Percentiles rank a stretch among this genome's conserved stretches.
These are phyloP conservation scores for Tolypocladium tropicale DNA, from an alignment of 2,329 filamentous ascomycete genomes.

Conservation along the genomic window DNA sequence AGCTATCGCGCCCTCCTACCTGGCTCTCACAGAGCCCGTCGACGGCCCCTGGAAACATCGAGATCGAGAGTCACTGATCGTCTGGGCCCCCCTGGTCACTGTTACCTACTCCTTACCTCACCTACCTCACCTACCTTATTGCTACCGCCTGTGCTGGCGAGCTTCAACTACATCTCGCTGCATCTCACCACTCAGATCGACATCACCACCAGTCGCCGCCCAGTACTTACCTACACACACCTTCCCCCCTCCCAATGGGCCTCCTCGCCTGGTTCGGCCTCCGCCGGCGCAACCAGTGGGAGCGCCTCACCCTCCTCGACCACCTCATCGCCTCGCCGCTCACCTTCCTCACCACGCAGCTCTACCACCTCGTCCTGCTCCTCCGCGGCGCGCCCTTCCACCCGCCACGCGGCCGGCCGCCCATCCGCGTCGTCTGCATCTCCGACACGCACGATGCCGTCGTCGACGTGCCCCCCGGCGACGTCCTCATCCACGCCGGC, in stretches of 20 bases:
- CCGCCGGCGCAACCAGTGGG: slow-evolving; percentile 36
- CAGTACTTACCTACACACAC: background rate
- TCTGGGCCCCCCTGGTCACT: background rate
- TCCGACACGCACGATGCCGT: slow-evolving; percentile 75
- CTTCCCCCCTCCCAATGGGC: slow-evolving; percentile 23
- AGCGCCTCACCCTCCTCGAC: slow-evolving; percentile 45
- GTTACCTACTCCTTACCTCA: too few species aligned
- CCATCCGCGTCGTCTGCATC: slow-evolving; percentile 74
- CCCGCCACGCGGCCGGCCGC: slow-evolving; percentile 40
- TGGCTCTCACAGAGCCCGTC: too few species aligned
- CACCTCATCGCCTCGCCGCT: slow-evolving; percentile 60
- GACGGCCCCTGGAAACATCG: too few species aligned
- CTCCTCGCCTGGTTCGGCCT: slow-evolving; percentile 35
- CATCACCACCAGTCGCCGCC: too few species aligned
- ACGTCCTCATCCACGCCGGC: slow-evolving; percentile 82
- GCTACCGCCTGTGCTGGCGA: too few species aligned
- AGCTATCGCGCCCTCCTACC: too few species aligned
- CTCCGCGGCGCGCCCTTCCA: slow-evolving; percentile 57
- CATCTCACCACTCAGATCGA: background rate
- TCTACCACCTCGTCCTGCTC: slow-evolving; percentile 55
- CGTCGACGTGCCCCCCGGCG: slow-evolving; percentile 57
- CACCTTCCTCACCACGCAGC: slow-evolving; percentile 46
- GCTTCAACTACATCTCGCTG: background rate
- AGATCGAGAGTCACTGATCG: too few species aligned
- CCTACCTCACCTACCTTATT: too few species aligned